Base-by-base conservation (phyloP, 1,139 yeast genomes). In the Ashbya aceris region DNA sequence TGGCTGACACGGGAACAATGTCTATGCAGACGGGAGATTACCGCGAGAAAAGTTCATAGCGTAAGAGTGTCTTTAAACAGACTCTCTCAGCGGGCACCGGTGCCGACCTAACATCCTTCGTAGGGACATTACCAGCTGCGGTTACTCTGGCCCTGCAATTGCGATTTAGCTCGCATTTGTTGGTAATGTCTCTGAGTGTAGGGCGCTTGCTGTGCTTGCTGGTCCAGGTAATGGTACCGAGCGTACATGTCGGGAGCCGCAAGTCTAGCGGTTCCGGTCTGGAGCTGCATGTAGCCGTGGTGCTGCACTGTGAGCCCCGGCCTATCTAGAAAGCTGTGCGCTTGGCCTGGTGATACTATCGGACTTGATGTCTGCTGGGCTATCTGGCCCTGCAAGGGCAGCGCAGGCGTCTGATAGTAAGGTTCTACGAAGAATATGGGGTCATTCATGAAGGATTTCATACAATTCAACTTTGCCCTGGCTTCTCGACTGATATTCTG, bases 391-490 rank as follows among this genome's bases (percentile, higher is more conserved):
- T n/a, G 31, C 31, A 29, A 29, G 13, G 11, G 31, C 13, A 12
- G 11, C 13, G 31, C 31, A 12, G 31, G 11, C 11, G 31, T 6
- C 11, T n/a, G 11, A 14, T 34, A 14, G 33, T 23, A 39, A 12
- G 41, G 20, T 12, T 27, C 30, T 20, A 36, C 28, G 17, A 36
- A 55, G 40, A 55, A 57, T 29, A 51, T 41, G 9, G 49, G 48
- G 42, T 57, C 60, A 45, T 56, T 58, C 35, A 46, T 46, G 30
- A 55, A 56, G 3, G 57, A 51, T 39, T 55, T 56, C 44, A 51
- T 55, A 37, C 44, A 48, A 39, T 56, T 53, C 12, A 56, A 43
- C 37, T 50, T 49, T 27, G 46, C 37, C 39, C 60, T 49, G 10
- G 56, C 58, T 37, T 51, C 50, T 44, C 56, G 47, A 23, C 44